Evolutionary conservation across 306 rosid genomes (phyloP).

Genomic region (Casuarina equisetifolia): DNA sequence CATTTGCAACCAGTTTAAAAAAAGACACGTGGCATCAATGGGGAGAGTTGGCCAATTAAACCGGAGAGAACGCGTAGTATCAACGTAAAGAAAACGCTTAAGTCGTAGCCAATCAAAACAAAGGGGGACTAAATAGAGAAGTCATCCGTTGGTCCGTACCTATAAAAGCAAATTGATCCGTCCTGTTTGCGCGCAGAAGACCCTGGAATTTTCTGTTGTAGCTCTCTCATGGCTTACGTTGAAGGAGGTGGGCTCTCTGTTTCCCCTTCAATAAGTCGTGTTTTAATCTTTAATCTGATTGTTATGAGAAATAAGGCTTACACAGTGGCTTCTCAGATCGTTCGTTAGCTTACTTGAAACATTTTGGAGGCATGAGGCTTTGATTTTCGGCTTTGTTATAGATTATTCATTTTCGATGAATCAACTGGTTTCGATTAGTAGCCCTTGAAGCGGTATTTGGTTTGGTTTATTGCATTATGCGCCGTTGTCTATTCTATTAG

Average conservation of each 20-base stretch:
- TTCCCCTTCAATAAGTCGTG: neutral
- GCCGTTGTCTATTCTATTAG: neutral
- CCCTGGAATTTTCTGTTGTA: constrained; percentile 4
- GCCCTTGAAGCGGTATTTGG: neutral
- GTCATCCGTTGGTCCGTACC: neutral
- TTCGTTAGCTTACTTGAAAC: neutral
- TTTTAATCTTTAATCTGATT: neutral
- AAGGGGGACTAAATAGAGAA: neutral
- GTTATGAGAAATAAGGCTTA: constrained; percentile 1
- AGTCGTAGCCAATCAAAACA: neutral
- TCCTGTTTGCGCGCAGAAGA: constrained; percentile 2
- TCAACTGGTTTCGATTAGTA: neutral
- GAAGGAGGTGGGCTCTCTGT: constrained; percentile 42
- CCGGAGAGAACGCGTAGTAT: neutral
- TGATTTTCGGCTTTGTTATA: neutral
- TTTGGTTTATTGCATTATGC: neutral
- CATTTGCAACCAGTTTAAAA: neutral
- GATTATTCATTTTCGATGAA: neutral
- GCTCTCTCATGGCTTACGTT: constrained; percentile 46
- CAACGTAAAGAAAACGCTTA: neutral
- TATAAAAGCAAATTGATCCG: neutral
- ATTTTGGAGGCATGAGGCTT: neutral
- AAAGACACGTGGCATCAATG: neutral
- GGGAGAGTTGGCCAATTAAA: constrained; percentile 38
- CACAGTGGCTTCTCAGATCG: neutral